Base-by-base conservation (phyloP, 106 monocot genomes). In the Dioscorea zingiberensis region DNA sequence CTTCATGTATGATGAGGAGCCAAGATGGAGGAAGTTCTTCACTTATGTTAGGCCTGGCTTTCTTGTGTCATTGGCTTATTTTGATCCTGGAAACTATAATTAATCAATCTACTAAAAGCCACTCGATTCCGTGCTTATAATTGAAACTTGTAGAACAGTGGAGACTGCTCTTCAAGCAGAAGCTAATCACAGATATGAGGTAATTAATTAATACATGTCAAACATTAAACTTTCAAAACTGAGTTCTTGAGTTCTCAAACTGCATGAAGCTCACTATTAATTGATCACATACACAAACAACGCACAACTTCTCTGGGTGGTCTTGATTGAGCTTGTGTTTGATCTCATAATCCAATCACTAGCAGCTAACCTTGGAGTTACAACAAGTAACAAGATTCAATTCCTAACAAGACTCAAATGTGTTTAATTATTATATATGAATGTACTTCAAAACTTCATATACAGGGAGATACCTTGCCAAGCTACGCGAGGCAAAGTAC, bases 361-460 rank as follows among this genome's bases (percentile, higher is more conserved):
- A 38, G 79, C 90, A 16, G 90, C 90, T 27, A 90, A 90, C 71
- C 85, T 86, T 64, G 90, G 92, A 21, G 87, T 93, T 4, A 71
- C 86, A 5, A 93, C 92, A 69, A 87, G 91, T 92, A 70, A 17
- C 15, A 3, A 21, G 46, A 8, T 47, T 13, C 46, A 47, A 47
- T 47, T 13, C 7, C 13, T 13, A 47, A 47, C 7, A 8, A 8
- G 13, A 47, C 13, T 13, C 7, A 47, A 47, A 47, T 8, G 13
- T 8, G 13, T 8, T 7, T 7, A 13, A 7, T 13, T 7, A 47
- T 47, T 47, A 8, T 47, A 47, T 47, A 47, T 47, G 46, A 8
- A 47, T 47, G 9, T 47, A 13, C 13, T 47, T 7, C 13, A 7
- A 8, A 13, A 47, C n/a, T n/a, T n/a, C 46, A 47, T 11, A 19